Base-by-base conservation (phyloP, 1,284 basidiomycete genomes). In the Heterobasidion parviporum region DNA sequence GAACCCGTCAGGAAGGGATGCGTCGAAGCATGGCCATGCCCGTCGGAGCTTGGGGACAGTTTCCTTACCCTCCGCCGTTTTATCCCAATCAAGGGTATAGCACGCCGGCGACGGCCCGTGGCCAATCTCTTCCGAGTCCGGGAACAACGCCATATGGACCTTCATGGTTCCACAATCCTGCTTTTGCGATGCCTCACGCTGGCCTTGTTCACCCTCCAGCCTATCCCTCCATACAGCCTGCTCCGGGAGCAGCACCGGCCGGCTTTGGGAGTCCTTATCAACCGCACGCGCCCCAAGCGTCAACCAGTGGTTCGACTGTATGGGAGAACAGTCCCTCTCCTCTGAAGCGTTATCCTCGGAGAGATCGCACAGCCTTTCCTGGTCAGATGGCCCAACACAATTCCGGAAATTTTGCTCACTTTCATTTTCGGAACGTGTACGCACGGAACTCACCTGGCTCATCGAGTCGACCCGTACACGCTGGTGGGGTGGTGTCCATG, bases 401-500 rank as follows among this genome's bases (percentile, higher is more conserved):
- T n/a, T 41, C 38, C n/a, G 38, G 38, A 12, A 41, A 41, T n/a
- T 41, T 12, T n/a, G 14, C 50, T n/a, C 50, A 51, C 6, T 34
- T 16, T 36, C 36, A n/a, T 20, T 32, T 34, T 16, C 50, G 14
- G 16, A 15, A 59, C 36, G 20, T 32, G 15, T 20, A 41, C 45
- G 38, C 38, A 14, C 41, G 36, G 8, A 44, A 59, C 16, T 16
- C 49, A n/a, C 47, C 55, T 16, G 52, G 55, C 14, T 53, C 53
- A 33, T 54, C 50, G 35, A 53, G 43, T 4, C 45, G 49, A 36
- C 52, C 48, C 41, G 53, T 45, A 26, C 58, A 53, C 12, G 50
- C 50, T 10, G 55, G 54, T 10, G 59, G 59, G n/a, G 50, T 50
- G 36, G 59, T 54, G 6, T 60, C 59, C 33, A 60, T 60, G 59